Evolutionary conservation across 495 filamentous ascomycete species (phyloP).

Genomic region (Margaritispora aquatica): DNA sequence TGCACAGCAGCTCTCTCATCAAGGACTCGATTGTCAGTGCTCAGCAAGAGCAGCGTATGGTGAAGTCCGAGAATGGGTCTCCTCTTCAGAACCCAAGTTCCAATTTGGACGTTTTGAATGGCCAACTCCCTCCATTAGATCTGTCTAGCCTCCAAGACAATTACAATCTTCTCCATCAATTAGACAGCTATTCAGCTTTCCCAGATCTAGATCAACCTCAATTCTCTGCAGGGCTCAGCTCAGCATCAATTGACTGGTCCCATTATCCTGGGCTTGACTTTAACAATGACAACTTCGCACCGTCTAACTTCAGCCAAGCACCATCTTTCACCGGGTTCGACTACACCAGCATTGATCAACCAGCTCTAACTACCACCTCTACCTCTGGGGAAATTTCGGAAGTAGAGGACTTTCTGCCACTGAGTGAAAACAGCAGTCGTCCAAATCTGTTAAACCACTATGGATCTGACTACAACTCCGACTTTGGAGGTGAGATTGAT

Average conservation of each 20-base stretch:
- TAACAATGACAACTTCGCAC: slow-evolving; percentile 44
- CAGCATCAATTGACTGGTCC: slow-evolving; percentile 66
- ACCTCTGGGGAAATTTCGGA: slow-evolving; percentile 75
- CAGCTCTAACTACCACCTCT: slow-evolving; percentile 54
- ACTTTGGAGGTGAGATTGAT: slow-evolving; percentile 21
- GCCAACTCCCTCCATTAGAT: slow-evolving; percentile 60
- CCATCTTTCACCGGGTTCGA: slow-evolving; percentile 66
- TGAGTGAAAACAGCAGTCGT: slow-evolving; percentile 8
- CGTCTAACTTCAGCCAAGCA: slow-evolving; percentile 61
- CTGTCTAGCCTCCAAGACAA: slow-evolving; percentile 42
- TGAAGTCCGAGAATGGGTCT: slow-evolving; percentile 67
- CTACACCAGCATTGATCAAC: slow-evolving; percentile 45
- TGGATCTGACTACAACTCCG: slow-evolving; percentile 26
- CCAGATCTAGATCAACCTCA: slow-evolving; percentile 58
- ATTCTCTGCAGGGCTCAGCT: slow-evolving; percentile 57
- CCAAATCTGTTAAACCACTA: slow-evolving; percentile 18
- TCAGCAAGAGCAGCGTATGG: slow-evolving; percentile 43
- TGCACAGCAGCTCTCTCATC: slow-evolving; percentile 33
- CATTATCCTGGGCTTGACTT: slow-evolving; percentile 59
- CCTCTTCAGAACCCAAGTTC: slow-evolving; percentile 51
- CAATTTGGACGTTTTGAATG: slow-evolving; percentile 51
- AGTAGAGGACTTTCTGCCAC: slow-evolving; percentile 48
- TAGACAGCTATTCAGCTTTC: slow-evolving; percentile 42
- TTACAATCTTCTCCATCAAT: slow-evolving; percentile 47
- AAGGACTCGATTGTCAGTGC: slow-evolving; percentile 39